phyloP scores from a whole-genome alignment of 2,329 filamentous ascomycete genomes.

The Colletotrichum higginsianum region DNA sequence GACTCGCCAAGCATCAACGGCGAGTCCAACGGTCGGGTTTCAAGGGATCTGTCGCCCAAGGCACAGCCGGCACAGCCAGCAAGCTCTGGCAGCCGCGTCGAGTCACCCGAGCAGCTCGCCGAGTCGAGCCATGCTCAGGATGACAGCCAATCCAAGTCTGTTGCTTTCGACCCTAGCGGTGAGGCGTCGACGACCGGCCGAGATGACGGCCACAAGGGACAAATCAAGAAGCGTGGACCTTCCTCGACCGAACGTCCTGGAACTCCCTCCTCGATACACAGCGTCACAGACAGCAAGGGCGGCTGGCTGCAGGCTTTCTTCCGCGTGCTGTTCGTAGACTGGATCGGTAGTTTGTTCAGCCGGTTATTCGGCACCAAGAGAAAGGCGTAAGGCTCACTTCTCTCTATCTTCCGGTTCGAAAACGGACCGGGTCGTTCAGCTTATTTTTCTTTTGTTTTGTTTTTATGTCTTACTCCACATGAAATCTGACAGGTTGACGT shows the following conservation, averaged over 20 bases:
- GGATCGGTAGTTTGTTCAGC: conserved; percentile 54
- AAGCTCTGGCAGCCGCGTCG: conserved; percentile 25
- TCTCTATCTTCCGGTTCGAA: conserved; percentile 23
- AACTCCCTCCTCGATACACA: conserved; percentile 45
- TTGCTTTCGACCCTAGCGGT: background rate
- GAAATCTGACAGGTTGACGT: conserved; percentile 42
- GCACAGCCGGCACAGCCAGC: conserved; percentile 2
- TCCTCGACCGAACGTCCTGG: conserved; percentile 36
- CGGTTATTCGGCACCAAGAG: conserved; percentile 42
- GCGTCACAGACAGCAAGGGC: conserved; percentile 44
- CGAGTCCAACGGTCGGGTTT: conserved; percentile 29
- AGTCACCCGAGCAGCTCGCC: conserved; percentile 25
- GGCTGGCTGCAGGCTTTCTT: conserved; percentile 55
- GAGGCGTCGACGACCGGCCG: conserved; percentile 14
- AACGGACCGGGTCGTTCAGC: conserved; percentile 1
- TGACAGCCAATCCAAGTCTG: background rate
- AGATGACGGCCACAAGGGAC: conserved; percentile 24
- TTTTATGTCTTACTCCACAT: conserved; percentile 30
- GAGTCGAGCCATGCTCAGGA: conserved; percentile 5
- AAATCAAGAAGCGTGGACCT: conserved; percentile 42
- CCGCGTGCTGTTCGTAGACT: conserved; percentile 55
- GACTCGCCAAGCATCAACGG: conserved; percentile 23
- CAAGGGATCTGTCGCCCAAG: conserved; percentile 20
- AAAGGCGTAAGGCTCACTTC: conserved; percentile 41
- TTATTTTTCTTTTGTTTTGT: conserved; percentile 15